phyloP scores from a whole-genome alignment of 2,329 filamentous ascomycete species.

The Ophiocordyceps sinensis region DNA sequence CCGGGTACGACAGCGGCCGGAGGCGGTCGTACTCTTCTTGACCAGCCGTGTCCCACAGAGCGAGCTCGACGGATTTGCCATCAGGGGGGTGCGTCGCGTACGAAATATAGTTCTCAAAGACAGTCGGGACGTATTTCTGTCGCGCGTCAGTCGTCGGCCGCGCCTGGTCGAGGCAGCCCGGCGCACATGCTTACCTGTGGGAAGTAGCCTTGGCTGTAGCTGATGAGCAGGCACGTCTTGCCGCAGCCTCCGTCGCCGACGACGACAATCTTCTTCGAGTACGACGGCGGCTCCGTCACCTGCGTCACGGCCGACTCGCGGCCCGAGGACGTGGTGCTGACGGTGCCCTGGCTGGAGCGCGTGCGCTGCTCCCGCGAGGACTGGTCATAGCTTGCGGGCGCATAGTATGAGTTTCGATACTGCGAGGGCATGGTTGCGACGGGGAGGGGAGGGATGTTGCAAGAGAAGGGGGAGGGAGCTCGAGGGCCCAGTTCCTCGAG shows the following conservation, averaged over 20 bases:
- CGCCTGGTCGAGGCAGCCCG: neutral
- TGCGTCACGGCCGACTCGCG: constrained; percentile 69
- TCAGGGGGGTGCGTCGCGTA: constrained; percentile 78
- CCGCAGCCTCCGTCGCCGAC: constrained; percentile 96
- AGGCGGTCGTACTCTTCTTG: constrained; percentile 98
- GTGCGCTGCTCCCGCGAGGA: constrained; percentile 33
- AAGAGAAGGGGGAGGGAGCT: neutral
- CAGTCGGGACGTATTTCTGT: constrained; percentile 98
- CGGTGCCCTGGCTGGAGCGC: constrained; percentile 76
- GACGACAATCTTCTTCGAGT: constrained; percentile 98
- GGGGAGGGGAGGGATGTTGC: neutral
- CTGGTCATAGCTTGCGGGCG: constrained; percentile 19
- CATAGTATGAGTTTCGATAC: constrained; percentile 40
- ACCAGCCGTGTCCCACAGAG: constrained; percentile 95
- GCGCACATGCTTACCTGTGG: constrained; percentile 60
- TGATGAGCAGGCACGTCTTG: constrained; percentile 96
- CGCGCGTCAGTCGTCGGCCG: neutral
- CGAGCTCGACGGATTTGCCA: constrained; percentile 91
- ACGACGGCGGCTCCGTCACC: constrained; percentile 79
- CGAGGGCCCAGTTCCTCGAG: neutral
- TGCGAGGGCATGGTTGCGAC: constrained; percentile 30
- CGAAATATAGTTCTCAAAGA: constrained; percentile 99
- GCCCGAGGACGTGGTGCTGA: constrained; percentile 67
- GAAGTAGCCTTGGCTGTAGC: constrained; percentile 97
- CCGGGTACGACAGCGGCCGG: constrained; percentile 89